These are phyloP conservation scores for Cairneyella variabilis DNA, from an alignment of 495 filamentous ascomycete species.

Conservation along the genomic window DNA sequence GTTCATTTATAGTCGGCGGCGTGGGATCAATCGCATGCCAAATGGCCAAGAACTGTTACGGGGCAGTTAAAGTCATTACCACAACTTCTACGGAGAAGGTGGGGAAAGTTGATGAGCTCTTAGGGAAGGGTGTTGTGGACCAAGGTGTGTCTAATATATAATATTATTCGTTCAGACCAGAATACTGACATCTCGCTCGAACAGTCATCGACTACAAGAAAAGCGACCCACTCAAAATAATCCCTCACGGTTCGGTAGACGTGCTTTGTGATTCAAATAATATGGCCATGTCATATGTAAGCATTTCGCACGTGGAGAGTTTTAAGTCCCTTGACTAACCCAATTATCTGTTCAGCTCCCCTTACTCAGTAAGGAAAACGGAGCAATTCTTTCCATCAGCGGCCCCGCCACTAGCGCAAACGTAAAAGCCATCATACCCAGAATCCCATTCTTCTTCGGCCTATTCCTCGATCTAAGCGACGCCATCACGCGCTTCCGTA, in stretches of 20 bases:
- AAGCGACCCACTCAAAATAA: background rate
- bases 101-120: constrained; percentile 34
- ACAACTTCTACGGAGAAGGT: constrained; percentile 50
- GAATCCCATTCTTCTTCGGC: background rate
- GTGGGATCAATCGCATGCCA: constrained; percentile 44
- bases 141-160: constrained; percentile 15
- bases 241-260: background rate
- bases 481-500: too few species aligned
- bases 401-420: background rate
- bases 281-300: background rate
- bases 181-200: background rate
- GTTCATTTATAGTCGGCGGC: constrained; percentile 31
- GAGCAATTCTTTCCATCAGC: background rate
- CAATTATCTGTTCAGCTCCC: background rate
- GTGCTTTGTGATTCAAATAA: background rate
- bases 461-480: background rate
- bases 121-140: constrained; percentile 24
- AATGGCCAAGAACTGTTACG: constrained; percentile 46
- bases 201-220: constrained; percentile 31
- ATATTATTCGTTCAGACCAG: background rate
- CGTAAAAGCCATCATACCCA: background rate
- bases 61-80: constrained; percentile 45
- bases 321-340: background rate
- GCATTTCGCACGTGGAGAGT: background rate
- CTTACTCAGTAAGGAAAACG: background rate